Evolutionary conservation across 2,329 filamentous ascomycete species (phyloP).

Genomic region (Rutstroemia sp.): DNA sequence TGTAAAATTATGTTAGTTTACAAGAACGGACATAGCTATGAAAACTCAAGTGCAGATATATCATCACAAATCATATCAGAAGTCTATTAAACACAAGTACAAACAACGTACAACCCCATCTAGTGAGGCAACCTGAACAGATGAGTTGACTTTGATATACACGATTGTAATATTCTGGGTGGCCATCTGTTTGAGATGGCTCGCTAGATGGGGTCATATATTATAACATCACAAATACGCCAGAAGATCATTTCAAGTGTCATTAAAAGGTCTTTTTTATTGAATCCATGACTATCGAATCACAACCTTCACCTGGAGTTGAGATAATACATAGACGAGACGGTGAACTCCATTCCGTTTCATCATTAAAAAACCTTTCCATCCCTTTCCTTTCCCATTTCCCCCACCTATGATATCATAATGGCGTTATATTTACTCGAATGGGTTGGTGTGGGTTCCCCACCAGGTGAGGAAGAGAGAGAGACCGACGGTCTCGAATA

Average conservation of each 20-base stretch:
- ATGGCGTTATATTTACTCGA: slow-evolving; percentile 38
- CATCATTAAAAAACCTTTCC: background rate
- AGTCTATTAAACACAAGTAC: no score
- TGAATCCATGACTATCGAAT: background rate
- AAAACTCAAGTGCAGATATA: no score
- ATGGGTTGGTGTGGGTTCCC: slow-evolving; percentile 91
- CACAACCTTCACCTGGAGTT: slow-evolving; percentile 2
- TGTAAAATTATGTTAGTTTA: no score
- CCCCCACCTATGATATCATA: slow-evolving; percentile 3
- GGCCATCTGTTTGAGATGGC: no score
- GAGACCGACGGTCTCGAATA: slow-evolving; percentile 88
- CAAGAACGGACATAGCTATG: no score
- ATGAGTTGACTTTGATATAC: no score
- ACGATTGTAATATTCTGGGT: no score
- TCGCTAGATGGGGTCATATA: no score
- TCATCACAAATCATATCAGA: no score
- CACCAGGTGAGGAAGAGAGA: slow-evolving; percentile 93
- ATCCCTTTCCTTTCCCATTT: slow-evolving; percentile 1
- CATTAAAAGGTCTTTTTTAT: background rate
- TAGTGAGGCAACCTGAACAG: no score
- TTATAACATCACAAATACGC: no score
- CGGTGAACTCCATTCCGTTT: slow-evolving; percentile 1
- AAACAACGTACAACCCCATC: no score
- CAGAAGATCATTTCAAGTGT: background rate
- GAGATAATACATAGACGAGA: slow-evolving; percentile 9